These are phyloP conservation scores for Cercospora citrullina DNA, from an alignment of 2,329 filamentous ascomycete species.

Conservation along the genomic window DNA sequence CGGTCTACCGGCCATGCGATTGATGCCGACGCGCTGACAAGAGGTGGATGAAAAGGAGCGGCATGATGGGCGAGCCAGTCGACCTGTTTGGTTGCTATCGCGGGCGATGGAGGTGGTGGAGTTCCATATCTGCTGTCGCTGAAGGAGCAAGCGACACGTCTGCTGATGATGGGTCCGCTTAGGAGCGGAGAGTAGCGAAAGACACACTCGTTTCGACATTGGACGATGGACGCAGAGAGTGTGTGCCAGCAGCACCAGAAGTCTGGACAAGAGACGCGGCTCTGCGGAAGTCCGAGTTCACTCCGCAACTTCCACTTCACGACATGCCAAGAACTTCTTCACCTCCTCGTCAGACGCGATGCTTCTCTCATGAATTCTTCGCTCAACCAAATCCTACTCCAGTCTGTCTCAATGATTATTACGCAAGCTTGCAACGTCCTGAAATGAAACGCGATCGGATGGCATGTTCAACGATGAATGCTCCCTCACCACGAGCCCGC, in stretches of 20 bases:
- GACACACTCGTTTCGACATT: constrained; percentile 30
- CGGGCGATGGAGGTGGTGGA: constrained; percentile 12
- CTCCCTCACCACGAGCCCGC: background rate
- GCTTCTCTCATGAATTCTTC: background rate
- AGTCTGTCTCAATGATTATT: background rate
- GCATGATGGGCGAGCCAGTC: constrained; percentile 9
- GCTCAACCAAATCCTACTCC: background rate
- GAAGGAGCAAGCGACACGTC: constrained; percentile 1
- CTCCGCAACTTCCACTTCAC: background rate
- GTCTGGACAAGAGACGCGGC: background rate
- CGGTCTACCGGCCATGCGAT: constrained; percentile 13
- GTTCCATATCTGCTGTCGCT: constrained; percentile 16
- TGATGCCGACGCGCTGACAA: constrained; percentile 10
- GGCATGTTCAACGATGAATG: background rate
- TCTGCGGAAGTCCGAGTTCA: constrained; percentile 6
- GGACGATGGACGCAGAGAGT: background rate
- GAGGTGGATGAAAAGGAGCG: constrained; percentile 28
- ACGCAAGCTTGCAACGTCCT: background rate
- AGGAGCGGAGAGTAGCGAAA: constrained; percentile 24
- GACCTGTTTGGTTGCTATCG: constrained; percentile 10
- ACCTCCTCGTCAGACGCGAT: background rate
- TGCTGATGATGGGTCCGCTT: constrained; percentile 15
- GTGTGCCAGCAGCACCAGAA: background rate
- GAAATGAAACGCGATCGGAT: background rate
- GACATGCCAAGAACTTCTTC: background rate